Evolutionary conservation across 2,329 filamentous ascomycete species (phyloP), one percentile per base, ranked within the genome.

Genomic region (Allantophomopsis lycopodina): DNA sequence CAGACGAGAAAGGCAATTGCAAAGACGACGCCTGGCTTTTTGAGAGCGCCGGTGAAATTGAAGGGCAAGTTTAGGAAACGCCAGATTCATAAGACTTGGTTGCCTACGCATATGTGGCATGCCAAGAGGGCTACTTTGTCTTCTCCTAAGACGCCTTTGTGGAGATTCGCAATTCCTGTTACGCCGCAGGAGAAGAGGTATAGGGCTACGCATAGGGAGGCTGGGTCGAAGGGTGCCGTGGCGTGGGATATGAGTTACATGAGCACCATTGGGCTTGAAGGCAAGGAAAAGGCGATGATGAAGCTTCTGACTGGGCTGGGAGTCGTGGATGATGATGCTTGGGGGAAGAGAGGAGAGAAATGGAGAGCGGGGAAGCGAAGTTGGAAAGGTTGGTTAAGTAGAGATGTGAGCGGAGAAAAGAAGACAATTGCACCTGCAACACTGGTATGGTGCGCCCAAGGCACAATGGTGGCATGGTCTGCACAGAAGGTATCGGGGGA

Each of bases 221-320:
- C 78, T 39, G 77, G 78, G 20, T 70, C 79, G 39, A 75, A 79
- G 47, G 88, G 91, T 5, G 81, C 81, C 16, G 67, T 96, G 34
- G 79, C 79, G 1, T 96, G 89, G 87, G 91, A 98, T 60, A 84
- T 77, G 66, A 96, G 88, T 56, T 98, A 95, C 56, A 82, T 91
- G 65, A 83, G 84, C 49, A 94, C 86, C 1, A 81, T 96, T 47
- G 71, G 79, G 12, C 56, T 96, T 3, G 78, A 80, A 48, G 91
- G 88, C 0, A 62, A 66, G 12, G 63, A 73, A 32, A 59, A 64
- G 21, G 79, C 78, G 39, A 62, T 94, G 32, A 65, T 77, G 40
- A 70, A 72, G 31, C 65, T 89, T 8, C 56, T 96, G 28, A 75
- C 66, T 50, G 68, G 66, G 5, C 50, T 94, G 2, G 79, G 82